Conservation (phyloP, 148 eudicot species). For the Persicaria tinctoria region DNA sequence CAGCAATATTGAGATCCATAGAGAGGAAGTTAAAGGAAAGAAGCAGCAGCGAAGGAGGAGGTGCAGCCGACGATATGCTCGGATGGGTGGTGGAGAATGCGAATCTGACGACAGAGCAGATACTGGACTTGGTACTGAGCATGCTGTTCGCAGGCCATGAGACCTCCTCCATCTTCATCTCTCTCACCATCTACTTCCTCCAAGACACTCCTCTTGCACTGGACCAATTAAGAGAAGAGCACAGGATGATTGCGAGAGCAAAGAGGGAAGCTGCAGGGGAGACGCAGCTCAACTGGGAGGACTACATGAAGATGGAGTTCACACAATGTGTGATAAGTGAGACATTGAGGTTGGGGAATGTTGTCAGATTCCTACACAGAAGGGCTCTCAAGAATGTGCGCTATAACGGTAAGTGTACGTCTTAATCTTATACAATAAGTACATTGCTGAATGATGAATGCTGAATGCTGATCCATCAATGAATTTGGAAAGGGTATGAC, state of each 20-base stretch:
- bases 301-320: conserved; percentile 92
- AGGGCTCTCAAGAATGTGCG: conserved; percentile 77
- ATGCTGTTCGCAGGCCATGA: conserved; percentile 96
- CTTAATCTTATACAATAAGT: not conserved
- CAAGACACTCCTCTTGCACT: conserved; percentile 63
- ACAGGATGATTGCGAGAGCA: conserved; percentile 45
- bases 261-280: conserved; percentile 39
- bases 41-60: not conserved
- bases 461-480: not conserved
- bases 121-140: conserved; percentile 77
- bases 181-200: conserved; percentile 80
- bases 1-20: conserved; percentile 66
- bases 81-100: conserved; percentile 90
- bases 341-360: conserved; percentile 84
- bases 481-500: conserved; percentile 60
- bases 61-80: conserved; percentile 52
- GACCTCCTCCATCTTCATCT: conserved; percentile 87
- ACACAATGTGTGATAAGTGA: conserved; percentile 91
- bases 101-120: conserved; percentile 81
- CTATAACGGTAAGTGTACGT: conserved; percentile 53
- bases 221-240: conserved; percentile 61
- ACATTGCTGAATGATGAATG: not conserved
- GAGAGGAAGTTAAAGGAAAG: conserved; percentile 73
- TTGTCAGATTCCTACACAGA: conserved; percentile 91
- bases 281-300: conserved; percentile 76